Conservation (phyloP, 495 filamentous ascomycete genomes). For the Massariosphaeria phaeospora region DNA sequence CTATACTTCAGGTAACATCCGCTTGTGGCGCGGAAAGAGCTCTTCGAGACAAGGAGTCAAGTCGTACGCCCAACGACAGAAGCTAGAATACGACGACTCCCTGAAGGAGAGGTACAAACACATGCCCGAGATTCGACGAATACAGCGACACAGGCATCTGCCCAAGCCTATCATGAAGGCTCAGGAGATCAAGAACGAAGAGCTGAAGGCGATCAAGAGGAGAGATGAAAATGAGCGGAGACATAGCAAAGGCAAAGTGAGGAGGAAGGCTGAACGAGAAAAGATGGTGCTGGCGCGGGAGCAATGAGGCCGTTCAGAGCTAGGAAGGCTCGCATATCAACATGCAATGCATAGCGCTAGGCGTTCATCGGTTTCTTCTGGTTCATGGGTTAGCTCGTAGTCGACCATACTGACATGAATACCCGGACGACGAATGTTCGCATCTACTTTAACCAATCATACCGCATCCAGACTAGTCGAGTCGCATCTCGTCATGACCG, state of each 20-base stretch:
- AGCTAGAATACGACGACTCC: conserved; percentile 87
- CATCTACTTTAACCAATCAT: too few relatives aligned
- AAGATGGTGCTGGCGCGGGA: conserved; percentile 82
- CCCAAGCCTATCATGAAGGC: conserved; percentile 97
- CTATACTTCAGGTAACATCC: too few relatives aligned
- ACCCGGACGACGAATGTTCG: too few relatives aligned
- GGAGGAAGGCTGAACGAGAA: conserved; percentile 78
- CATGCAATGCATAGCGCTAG: conserved; percentile 21
- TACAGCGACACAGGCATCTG: conserved; percentile 83
- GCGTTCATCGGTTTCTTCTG: too few relatives aligned
- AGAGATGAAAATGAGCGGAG: conserved; percentile 91
- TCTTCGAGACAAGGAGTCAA: conserved; percentile 80
- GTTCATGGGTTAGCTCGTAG: too few relatives aligned
- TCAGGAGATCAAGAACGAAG: conserved; percentile 89
- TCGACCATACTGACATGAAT: too few relatives aligned
- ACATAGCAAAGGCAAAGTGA: conserved; percentile 71
- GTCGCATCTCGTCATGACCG: too few relatives aligned
- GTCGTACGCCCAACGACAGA: conserved; percentile 71
- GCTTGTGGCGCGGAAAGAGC: conserved; percentile 88
- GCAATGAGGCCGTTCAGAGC: conserved; percentile 44
- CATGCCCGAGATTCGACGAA: conserved; percentile 93
- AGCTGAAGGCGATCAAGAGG: conserved; percentile 79
- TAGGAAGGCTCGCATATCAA: neutral
- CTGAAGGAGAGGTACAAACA: conserved; percentile 80
- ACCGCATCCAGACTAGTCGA: too few relatives aligned